Percentiles rank a stretch among this genome's conserved stretches.
Evolutionary conservation across 164 flowering plant genomes (phyloP).

Genomic region (Chimonanthus salicifolius): DNA sequence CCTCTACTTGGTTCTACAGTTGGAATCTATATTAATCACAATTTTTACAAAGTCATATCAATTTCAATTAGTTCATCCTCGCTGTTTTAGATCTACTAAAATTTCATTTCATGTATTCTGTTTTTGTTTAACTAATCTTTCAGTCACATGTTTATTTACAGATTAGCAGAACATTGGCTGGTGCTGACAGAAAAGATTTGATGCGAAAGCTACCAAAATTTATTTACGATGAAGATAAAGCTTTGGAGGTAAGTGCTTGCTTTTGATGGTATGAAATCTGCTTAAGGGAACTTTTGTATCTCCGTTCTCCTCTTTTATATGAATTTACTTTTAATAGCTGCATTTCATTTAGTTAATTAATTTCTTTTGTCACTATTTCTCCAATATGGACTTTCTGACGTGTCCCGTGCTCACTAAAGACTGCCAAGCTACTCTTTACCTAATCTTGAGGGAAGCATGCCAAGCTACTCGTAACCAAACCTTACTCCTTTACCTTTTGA

Average conservation of each 20-base stretch:
- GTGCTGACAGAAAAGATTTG: conserved; percentile 71
- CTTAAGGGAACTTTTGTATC: neutral
- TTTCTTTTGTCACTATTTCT: neutral
- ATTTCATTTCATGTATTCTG: too few relatives aligned
- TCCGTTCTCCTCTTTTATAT: neutral
- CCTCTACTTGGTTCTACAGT: too few relatives aligned
- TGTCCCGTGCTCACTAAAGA: neutral
- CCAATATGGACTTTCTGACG: neutral
- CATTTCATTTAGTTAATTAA: neutral
- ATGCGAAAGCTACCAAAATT: conserved; percentile 89
- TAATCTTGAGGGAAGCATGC: too few relatives aligned
- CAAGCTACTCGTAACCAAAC: too few relatives aligned
- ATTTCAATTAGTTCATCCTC: neutral
- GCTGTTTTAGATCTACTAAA: too few relatives aligned
- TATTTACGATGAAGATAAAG: conserved; percentile 91
- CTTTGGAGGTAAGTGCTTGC: conserved; percentile 71
- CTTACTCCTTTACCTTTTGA: too few relatives aligned
- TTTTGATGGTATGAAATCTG: conserved; percentile 3
- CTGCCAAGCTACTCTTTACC: too few relatives aligned
- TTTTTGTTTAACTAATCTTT: neutral
- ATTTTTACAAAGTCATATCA: too few relatives aligned
- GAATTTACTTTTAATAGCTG: neutral
- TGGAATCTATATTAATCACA: too few relatives aligned
- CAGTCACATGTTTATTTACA: conserved; percentile 12
- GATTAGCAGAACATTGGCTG: conserved; percentile 85